Conservation (phyloP, 768 basidiomycete genomes). For the Kondoa subrosea region DNA sequence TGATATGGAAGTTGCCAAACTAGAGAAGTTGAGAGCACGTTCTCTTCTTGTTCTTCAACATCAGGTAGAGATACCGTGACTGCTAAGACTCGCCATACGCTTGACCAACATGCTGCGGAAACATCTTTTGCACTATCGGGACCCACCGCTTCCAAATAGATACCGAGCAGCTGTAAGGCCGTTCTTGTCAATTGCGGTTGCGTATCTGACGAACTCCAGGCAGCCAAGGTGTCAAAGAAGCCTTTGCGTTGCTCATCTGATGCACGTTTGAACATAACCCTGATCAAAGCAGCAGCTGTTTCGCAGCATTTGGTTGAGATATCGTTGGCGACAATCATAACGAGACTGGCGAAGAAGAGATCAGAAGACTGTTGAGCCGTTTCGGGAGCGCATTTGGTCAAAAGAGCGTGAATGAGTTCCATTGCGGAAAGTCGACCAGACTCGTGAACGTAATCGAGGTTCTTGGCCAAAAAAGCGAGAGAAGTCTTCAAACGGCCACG, state of each 20-base stretch:
- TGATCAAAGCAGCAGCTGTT: constrained; percentile 69
- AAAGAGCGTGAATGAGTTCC: constrained; percentile 69
- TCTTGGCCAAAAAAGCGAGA: constrained; percentile 81
- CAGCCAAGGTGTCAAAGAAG: constrained; percentile 54
- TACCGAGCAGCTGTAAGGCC: constrained; percentile 63
- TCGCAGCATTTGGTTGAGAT: constrained; percentile 74
- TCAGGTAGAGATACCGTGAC: constrained; percentile 38
- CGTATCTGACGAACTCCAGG: constrained; percentile 53
- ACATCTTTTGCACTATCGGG: constrained; percentile 32
- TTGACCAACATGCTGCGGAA: neutral
- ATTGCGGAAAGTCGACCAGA: constrained; percentile 84
- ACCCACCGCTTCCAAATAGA: constrained; percentile 51
- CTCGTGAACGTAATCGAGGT: constrained; percentile 75
- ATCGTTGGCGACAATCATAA: constrained; percentile 88
- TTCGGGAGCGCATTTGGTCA: constrained; percentile 62
- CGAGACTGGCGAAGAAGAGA: constrained; percentile 73
- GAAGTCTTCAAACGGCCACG: constrained; percentile 71
- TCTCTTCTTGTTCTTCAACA: constrained; percentile 13
- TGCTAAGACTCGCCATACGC: constrained; percentile 26
- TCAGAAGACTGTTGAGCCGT: constrained; percentile 67
- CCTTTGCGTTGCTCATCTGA: constrained; percentile 43
- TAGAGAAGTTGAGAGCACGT: constrained; percentile 32
- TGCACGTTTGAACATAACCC: constrained; percentile 53
- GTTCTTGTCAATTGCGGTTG: constrained; percentile 53
- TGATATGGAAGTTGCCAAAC: constrained; percentile 78